Evolutionary conservation across 2,329 filamentous ascomycete genomes (phyloP), one percentile per base, ranked within the genome.

Genomic region (Colletotrichum brevisporum): DNA sequence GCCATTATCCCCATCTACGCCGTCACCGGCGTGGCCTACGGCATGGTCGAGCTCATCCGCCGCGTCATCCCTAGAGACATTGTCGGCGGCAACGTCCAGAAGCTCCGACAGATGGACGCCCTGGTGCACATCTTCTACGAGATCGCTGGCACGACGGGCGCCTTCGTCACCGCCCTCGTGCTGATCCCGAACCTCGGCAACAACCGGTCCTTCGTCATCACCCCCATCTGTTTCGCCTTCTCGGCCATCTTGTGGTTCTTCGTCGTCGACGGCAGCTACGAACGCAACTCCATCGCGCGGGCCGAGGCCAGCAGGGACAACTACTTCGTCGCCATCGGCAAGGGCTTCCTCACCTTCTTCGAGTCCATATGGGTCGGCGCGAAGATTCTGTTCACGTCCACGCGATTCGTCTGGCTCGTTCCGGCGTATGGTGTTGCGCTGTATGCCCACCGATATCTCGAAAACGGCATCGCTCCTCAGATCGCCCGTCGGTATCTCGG

Each of bases 11-110:
- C 84, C 8, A 81, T 86, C 15, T 86, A 83, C 71, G 80, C 77
- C 57, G 72, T 83, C 26, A 78, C 78, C 15, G 83, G 83, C 27
- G 75, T 84, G 18, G 77, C 76, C 1, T 81, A 81, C 63, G 84
- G 84, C 47, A 86, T 86, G 84, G 83, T 86, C 13, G 84, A 87
- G 74, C 77, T 86, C 31, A 85, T 86, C 63, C 80, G 84, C 15
- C 77, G 83, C 43, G 82, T 86, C 52, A 86, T 87, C 47, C 84
- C 85, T 2, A 76, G 84, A 45, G 84, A 87, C 67, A 83, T 86
- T 41, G 84, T 86, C 1, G 84, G 84, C 24, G 84, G 84, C 43
- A 81, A 86, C 66, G 78, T 86, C 2, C 81, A 84, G 54, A 86
- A 86, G 71, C 76, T 86, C 16, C 79, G 83, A 55, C 81, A 80